Evolutionary conservation across 805 yeast species (phyloP), one percentile per base, ranked within the genome.

Genomic region (Candida krabiensis): DNA sequence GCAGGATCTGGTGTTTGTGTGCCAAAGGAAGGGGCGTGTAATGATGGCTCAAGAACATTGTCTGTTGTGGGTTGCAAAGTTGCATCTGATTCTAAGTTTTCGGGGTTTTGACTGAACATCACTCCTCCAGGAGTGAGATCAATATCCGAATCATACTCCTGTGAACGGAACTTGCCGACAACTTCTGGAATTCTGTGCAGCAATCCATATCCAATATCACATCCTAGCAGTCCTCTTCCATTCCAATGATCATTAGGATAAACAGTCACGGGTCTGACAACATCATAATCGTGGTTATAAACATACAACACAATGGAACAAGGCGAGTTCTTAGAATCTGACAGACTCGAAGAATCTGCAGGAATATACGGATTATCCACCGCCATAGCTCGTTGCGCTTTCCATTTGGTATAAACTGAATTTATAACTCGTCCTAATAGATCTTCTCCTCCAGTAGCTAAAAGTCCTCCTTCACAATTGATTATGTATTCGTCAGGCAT

Each of bases 171-270:
- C 41, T 74, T 72, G 0, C 75, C 77, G 8, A 71, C 56, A 4
- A 79, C 83, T 41, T 79, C 77, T 1, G 98, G 96, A n/a, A 60
- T 41, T 25, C 53, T 47, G 57, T 91, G 98, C 35, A 91, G 66
- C 35, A 85, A 71, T 0, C 99, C 99, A 53, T 89, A 90, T 0
- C 97, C 98, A 14, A 91, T 95, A 47, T 90, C 95, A 64, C 96
- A 89, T 2, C 99, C 99, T 25, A 91, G 64, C 25, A 88, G 68
- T 1, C 96, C 96, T 47, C 69, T 74, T 12, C 90, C 88, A n/a
- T 89, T 87, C 88, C 93, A 86, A 13, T 66, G 60, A n/a, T 73
- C 71, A n/a, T 73, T 66, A 3, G 87, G 84, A 37, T 75, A 69
- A n/a, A 90, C 86, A 0, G 86, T 80, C 3, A 91, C 90, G 0